These are phyloP conservation scores for Diversispora epigaea DNA, from an alignment of 192 early-diverging fungal genomes.

Conservation along the genomic window DNA sequence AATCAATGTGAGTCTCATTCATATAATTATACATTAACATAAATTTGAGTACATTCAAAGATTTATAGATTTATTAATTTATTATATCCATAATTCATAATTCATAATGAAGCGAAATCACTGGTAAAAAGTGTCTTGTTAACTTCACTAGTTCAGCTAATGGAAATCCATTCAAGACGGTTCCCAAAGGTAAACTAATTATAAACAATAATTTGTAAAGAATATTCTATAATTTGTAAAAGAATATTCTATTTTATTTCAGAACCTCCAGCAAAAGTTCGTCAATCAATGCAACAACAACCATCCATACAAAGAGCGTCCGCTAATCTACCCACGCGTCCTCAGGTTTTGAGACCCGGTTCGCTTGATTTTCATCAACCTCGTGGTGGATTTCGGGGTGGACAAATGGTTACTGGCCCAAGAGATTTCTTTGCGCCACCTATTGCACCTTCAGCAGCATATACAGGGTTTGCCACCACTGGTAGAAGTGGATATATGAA, in stretches of 20 bases:
- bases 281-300: conserved; percentile 32
- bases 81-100: background rate
- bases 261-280: conserved; percentile 37
- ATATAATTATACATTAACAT: background rate
- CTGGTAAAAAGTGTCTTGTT: conserved; percentile 36
- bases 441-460: conserved; percentile 17
- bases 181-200: conserved; percentile 41
- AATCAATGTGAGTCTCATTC: conserved; percentile 40
- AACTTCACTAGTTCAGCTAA: conserved; percentile 39
- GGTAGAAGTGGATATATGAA: conserved; percentile 34
- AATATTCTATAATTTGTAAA: background rate
- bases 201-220: background rate
- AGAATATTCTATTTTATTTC: conserved; percentile 4
- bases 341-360: conserved; percentile 10
- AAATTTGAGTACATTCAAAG: background rate
- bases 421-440: conserved; percentile 33
- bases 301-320: conserved; percentile 20
- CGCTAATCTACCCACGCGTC: conserved; percentile 29
- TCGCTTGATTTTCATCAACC: conserved; percentile 31
- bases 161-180: conserved; percentile 43
- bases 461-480: conserved; percentile 11
- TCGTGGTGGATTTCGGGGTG: conserved; percentile 8
- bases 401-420: conserved; percentile 20
- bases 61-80: background rate
- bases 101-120: conserved; percentile 33